Conservation (phyloP, 176 grass and related monocot species). For the Pontederia crassipes region DNA sequence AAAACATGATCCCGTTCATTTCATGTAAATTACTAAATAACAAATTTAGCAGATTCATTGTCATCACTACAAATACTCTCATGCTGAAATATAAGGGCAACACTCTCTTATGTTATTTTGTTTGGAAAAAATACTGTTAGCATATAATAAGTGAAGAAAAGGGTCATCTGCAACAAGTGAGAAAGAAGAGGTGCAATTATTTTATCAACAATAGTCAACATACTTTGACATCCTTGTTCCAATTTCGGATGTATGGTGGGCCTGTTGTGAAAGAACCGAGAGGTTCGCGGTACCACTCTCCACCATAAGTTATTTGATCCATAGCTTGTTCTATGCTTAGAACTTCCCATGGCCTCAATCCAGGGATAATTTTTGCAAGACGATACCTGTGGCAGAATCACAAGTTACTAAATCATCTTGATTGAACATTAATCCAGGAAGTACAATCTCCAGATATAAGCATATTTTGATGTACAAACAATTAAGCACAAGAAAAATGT, state of each 20-base stretch:
- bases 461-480: too few relatives aligned
- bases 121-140: too few relatives aligned
- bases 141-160: neutral
- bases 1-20: too few relatives aligned
- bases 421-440: too few relatives aligned
- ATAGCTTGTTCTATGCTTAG: conserved; percentile 28
- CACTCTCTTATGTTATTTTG: too few relatives aligned
- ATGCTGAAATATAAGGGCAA: too few relatives aligned
- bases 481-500: too few relatives aligned
- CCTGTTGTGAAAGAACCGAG: conserved; percentile 23
- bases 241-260: conserved; percentile 19
- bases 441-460: too few relatives aligned
- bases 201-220: neutral
- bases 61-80: too few relatives aligned
- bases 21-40: too few relatives aligned
- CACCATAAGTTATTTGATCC: conserved; percentile 25
- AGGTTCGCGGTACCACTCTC: conserved; percentile 28
- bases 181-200: neutral
- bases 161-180: neutral
- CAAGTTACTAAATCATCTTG: too few relatives aligned
- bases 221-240: conserved; percentile 24
- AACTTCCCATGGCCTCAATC: conserved; percentile 32
- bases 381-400: conserved; percentile 5
- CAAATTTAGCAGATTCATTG: too few relatives aligned
- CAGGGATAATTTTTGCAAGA: conserved; percentile 27